Base-by-base conservation (phyloP, 164 flowering plant species). In the Umbellularia californica region DNA sequence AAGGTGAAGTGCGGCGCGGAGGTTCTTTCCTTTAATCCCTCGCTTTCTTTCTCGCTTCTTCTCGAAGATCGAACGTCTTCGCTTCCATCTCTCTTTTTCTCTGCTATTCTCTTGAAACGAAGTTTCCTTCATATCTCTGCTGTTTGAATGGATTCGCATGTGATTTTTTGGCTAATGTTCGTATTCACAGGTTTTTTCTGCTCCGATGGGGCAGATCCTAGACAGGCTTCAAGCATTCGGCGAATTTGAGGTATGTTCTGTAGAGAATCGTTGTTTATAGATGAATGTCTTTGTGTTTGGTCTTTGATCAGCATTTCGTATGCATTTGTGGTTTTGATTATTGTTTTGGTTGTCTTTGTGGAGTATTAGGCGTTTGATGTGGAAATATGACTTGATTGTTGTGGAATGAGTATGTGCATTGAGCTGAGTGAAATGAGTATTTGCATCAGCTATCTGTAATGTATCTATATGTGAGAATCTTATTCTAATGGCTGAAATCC, bases 1-100 rank as follows among this genome's bases (percentile, higher is more conserved):
- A 96, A 96, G 98, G 99, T 96, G 95, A 93, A 90, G 87, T 89
- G 93, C 85, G 91, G 89, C 79, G 72, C 84, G 78, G 94, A 91
- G 92, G 93, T 89, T 85, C 84, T 88, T 68, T 81, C 77, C 79
- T 58, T 75, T 77, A 73, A 67, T 83, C 23, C 82, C 78, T 55
- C 41, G 41, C 64, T 51, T 58, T 55, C 19, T 20, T 3, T 15
- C n/a, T 71, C 64, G 19, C 17, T 50, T 19, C 3, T 14, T 30
- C 41, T 30, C 19, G 67, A 71, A 24, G 15, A 25, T 19, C 47
- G 12, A 71, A 24, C 33, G 1, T 58, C n/a, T 33, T 50, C 75
- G 30, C 2, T 22, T 3, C 17, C 13, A 13, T 20, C 6, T 3
- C 60, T 55, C 60, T 55, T 6, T 19, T 14, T 55, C 60, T 55